These are phyloP conservation scores for Pythium aristosporum DNA, from an alignment of 352 stramenopile species.

Conservation along the genomic window DNA sequence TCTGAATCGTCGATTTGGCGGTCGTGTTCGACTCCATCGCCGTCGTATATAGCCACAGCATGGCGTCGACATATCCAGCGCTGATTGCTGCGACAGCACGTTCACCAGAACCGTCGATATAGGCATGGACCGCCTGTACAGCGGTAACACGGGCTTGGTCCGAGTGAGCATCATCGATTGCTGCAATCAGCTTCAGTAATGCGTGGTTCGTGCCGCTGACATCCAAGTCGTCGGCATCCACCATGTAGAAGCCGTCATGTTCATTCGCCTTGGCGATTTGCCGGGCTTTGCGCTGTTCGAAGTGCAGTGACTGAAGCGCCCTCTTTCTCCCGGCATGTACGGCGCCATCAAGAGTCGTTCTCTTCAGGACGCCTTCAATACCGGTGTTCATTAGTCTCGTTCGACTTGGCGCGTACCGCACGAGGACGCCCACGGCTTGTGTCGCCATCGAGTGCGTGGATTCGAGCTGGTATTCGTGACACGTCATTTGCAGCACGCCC, in stretches of 20 bases:
- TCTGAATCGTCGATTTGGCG: neutral
- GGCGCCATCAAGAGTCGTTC: neutral
- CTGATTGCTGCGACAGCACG: neutral
- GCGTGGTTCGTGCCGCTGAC: neutral
- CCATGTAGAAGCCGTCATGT: neutral
- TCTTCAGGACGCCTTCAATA: neutral
- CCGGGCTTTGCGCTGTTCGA: neutral
- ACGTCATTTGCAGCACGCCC: neutral
- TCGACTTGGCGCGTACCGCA: neutral
- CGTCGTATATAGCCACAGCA: neutral
- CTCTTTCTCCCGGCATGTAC: neutral
- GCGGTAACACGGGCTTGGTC: neutral
- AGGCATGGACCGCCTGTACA: neutral
- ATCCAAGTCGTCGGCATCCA: neutral
- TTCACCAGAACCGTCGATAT: neutral
- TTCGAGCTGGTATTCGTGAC: neutral
- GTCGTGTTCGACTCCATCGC: neutral
- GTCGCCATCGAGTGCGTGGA: neutral
- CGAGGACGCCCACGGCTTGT: neutral
- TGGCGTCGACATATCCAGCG: neutral
- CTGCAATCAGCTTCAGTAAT: neutral
- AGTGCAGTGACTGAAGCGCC: neutral
- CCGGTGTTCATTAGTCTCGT: neutral
- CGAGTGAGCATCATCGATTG: neutral
- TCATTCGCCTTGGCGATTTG: neutral